phyloP scores from a whole-genome alignment of 352 stramenopile genomes.

The Globisporangium lucens region DNA sequence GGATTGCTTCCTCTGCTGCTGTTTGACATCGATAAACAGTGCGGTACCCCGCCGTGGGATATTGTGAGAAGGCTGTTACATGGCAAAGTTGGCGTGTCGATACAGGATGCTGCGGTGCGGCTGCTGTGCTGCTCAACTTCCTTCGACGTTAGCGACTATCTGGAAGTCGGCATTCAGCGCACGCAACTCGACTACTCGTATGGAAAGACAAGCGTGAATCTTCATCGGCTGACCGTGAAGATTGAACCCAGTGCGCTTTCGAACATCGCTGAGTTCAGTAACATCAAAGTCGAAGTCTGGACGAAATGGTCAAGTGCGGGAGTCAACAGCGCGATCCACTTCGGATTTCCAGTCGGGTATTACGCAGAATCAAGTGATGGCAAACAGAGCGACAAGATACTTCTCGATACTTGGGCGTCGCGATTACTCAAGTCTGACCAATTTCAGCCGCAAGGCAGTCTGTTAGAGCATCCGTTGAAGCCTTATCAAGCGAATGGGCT shows the following conservation, averaged over 20 bases:
- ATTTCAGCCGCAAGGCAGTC: neutral
- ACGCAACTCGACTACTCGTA: conserved; percentile 31
- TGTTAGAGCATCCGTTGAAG: conserved; percentile 17
- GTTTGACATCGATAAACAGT: conserved; percentile 41
- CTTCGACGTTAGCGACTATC: conserved; percentile 52
- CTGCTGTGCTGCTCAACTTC: conserved; percentile 42
- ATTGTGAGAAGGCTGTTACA: conserved; percentile 59
- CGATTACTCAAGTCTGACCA: conserved; percentile 13
- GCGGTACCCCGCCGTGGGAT: conserved; percentile 42
- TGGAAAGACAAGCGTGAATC: conserved; percentile 31
- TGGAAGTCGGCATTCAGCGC: conserved; percentile 42
- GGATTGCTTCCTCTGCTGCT: conserved; percentile 37
- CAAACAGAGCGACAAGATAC: conserved; percentile 2
- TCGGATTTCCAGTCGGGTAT: conserved; percentile 51
- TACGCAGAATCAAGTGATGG: neutral
- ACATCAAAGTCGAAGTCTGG: conserved; percentile 43
- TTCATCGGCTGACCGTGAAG: conserved; percentile 48
- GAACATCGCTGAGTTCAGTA: conserved; percentile 58
- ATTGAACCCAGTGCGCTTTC: conserved; percentile 67
- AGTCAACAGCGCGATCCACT: conserved; percentile 32
- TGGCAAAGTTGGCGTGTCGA: conserved; percentile 33
- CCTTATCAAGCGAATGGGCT: conserved; percentile 33
- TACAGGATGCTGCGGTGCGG: conserved; percentile 42
- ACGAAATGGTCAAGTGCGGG: conserved; percentile 36
- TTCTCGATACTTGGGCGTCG: conserved; percentile 16